Conservation (phyloP, 2,329 filamentous ascomycete species). For the Beauveria sp. region DNA sequence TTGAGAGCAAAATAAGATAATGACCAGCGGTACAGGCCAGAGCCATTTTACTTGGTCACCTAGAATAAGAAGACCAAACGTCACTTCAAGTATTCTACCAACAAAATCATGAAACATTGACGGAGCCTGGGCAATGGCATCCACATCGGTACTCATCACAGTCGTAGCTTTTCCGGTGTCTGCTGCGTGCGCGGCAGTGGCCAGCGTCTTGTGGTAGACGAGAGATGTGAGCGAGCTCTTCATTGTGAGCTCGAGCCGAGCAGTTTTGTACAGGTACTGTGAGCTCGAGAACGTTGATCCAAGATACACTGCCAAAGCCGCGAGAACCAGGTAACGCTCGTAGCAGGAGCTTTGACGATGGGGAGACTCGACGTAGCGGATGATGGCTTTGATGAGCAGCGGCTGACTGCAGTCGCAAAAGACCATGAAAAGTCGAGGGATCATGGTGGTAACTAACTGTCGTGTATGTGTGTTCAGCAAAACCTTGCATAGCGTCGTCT, state of each 20-base stretch:
- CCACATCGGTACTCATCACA: constrained; percentile 33
- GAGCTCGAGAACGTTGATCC: constrained; percentile 18
- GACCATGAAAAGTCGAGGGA: constrained; percentile 30
- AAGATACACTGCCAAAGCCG: constrained; percentile 26
- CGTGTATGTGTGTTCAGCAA: neutral
- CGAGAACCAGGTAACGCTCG: constrained; percentile 24
- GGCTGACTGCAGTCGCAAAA: constrained; percentile 34
- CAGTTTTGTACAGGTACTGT: constrained; percentile 22
- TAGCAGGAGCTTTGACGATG: constrained; percentile 24
- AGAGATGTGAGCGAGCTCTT: constrained; percentile 28
- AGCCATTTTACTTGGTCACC: constrained; percentile 33
- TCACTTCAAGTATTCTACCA: constrained; percentile 33
- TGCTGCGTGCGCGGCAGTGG: constrained; percentile 15
- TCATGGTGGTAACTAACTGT: constrained; percentile 18
- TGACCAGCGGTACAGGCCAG: constrained; percentile 29
- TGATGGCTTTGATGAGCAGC: constrained; percentile 29
- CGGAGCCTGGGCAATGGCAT: constrained; percentile 23
- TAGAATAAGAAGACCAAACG: constrained; percentile 31
- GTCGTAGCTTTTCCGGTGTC: constrained; percentile 28
- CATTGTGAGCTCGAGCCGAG: constrained; percentile 25
- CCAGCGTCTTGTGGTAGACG: constrained; percentile 26
- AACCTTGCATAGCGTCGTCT: neutral
- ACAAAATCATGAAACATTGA: constrained; percentile 35
- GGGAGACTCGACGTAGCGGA: constrained; percentile 27
- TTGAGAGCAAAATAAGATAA: constrained; percentile 35